Evolutionary conservation across 1,139 yeast genomes (phyloP).

Genomic region (Wickerhamomyces sp.): DNA sequence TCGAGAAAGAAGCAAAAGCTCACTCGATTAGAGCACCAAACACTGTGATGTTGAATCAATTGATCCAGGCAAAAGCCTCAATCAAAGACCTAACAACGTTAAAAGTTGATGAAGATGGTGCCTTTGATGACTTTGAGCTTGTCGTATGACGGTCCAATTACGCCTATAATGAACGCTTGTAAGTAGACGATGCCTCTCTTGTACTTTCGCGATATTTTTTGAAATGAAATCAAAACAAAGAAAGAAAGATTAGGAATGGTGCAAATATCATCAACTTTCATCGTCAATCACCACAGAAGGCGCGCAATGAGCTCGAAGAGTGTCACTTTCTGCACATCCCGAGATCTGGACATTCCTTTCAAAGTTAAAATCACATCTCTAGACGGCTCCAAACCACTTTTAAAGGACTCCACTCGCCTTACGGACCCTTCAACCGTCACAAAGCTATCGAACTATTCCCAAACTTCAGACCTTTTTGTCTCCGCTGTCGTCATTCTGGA

Average conservation of each 20-base stretch:
- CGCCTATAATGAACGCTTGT: too few species aligned
- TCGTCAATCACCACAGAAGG: too few species aligned
- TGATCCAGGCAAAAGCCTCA: conserved; percentile 11
- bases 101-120: too few species aligned
- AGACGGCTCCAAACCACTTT: conserved; percentile 43
- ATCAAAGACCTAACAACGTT: conserved; percentile 2
- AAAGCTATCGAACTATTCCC: conserved; percentile 43
- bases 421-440: conserved; percentile 48
- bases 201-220: too few species aligned
- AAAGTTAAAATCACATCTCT: conserved; percentile 40
- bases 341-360: conserved; percentile 60
- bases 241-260: too few species aligned
- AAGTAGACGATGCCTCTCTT: too few species aligned
- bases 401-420: conserved; percentile 50
- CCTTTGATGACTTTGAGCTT: too few species aligned
- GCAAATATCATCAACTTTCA: too few species aligned
- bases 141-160: too few species aligned
- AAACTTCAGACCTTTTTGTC: conserved; percentile 57
- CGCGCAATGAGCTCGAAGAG: conserved; percentile 33
- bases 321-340: conserved; percentile 69
- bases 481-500: conserved; percentile 58
- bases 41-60: conserved; percentile 9
- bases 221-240: too few species aligned
- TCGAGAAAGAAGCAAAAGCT: conserved; percentile 44
- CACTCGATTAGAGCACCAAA: conserved; percentile 20